These are phyloP conservation scores for Podaxis sp. DNA, from an alignment of 768 basidiomycete genomes.

Conservation along the genomic window DNA sequence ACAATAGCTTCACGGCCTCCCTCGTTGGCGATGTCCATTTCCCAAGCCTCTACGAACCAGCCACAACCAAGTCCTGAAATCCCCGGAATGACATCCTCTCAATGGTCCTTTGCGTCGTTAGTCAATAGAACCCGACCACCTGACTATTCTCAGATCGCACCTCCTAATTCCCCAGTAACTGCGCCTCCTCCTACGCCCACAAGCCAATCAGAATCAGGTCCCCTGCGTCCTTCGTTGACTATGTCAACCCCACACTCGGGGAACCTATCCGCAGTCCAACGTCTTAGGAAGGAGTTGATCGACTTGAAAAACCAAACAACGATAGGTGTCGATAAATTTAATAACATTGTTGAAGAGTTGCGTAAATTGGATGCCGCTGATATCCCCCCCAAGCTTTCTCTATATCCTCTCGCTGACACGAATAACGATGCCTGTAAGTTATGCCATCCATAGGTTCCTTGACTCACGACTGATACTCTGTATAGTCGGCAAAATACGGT, in stretches of 20 bases:
- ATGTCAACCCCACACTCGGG: background rate
- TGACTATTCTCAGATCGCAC: background rate
- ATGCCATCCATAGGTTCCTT: background rate
- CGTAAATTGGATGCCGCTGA: slow-evolving; percentile 14
- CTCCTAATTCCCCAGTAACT: background rate
- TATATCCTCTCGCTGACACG: background rate
- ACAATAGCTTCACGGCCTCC: background rate
- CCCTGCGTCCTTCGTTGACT: background rate
- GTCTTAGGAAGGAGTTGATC: slow-evolving; percentile 22
- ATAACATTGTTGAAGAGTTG: slow-evolving; percentile 23
- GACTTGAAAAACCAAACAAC: slow-evolving; percentile 24
- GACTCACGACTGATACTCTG: background rate
- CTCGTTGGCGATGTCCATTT: background rate
- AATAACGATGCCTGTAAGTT: background rate
- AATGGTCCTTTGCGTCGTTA: background rate
- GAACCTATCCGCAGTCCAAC: slow-evolving; percentile 10
- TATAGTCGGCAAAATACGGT: background rate
- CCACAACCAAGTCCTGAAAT: background rate
- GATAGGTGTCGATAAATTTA: slow-evolving; percentile 20
- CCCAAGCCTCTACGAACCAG: background rate
- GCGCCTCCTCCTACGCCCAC: background rate
- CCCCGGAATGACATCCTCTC: background rate
- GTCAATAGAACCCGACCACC: background rate
- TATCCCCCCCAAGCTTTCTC: slow-evolving; percentile 8
- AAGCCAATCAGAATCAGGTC: background rate